A percentile compares a stretch with the other conserved stretches of the same genome.
Evolutionary conservation across 2,329 filamentous ascomycete genomes (phyloP).

Genomic region (Ilyonectria mors-panacis): DNA sequence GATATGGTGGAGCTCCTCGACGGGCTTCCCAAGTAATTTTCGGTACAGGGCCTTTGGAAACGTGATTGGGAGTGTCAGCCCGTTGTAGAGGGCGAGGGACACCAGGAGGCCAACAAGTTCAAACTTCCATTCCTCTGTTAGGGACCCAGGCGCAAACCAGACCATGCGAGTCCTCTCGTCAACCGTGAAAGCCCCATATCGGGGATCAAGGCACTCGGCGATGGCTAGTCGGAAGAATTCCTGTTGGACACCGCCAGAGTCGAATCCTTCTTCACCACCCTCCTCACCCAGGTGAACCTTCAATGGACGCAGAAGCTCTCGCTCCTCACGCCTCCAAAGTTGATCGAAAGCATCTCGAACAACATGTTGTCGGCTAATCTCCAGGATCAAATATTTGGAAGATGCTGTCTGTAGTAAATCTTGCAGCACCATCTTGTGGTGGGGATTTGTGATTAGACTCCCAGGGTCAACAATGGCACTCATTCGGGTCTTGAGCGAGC

Average conservation of each 20-base stretch:
- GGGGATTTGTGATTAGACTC: constrained; percentile 68
- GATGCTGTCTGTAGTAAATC: constrained; percentile 77
- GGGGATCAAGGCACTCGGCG: constrained; percentile 82
- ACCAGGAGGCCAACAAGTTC: constrained; percentile 91
- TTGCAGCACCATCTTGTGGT: constrained; percentile 74
- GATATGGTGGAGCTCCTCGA: constrained; percentile 82
- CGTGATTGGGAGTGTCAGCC: constrained; percentile 89
- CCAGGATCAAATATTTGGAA: constrained; percentile 79
- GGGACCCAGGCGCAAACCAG: constrained; percentile 88
- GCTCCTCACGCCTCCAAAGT: constrained; percentile 87
- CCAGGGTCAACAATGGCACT: constrained; percentile 68
- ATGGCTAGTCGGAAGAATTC: constrained; percentile 94
- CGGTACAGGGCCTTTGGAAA: constrained; percentile 90
- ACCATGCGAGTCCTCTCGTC: constrained; percentile 83
- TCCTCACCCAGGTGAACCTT: constrained; percentile 91
- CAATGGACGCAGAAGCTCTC: constrained; percentile 86
- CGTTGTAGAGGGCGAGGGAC: constrained; percentile 93
- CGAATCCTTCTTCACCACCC: constrained; percentile 87
- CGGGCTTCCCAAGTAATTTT: constrained; percentile 79
- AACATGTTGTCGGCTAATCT: constrained; percentile 77
- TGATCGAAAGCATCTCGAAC: constrained; percentile 86
- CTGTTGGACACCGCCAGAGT: constrained; percentile 95
- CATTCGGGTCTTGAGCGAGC: constrained; percentile 69
- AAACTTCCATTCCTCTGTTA: constrained; percentile 90
- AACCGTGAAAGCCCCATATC: constrained; percentile 85